Base-by-base conservation (phyloP, 805 yeast species). In the Pichia occidentalis region DNA sequence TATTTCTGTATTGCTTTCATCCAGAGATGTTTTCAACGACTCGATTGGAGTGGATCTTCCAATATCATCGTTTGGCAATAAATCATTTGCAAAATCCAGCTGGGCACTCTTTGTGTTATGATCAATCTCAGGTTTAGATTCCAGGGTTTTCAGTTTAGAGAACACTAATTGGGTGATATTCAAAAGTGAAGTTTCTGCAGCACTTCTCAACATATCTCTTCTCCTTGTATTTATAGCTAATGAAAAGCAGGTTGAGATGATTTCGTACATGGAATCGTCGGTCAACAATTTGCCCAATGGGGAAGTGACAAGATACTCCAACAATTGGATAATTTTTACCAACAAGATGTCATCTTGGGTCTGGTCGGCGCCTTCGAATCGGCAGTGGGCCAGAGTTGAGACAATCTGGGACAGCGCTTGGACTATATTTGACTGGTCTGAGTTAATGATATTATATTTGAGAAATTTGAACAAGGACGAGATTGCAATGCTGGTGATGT, bases 281-380 rank as follows among this genome's bases (percentile, higher is more conserved):
- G 90, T 75, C 29, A 90, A 62, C n/a, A 75, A 52, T 20, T 67
- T 69, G 18, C 90, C 81, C 31, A 79, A 64, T 1, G 71, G 70
- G n/a, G 88, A 75, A 16, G 70, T 66, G 12, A 87, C 69, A 12
- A 88, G 69, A 17, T 63, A 57, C 48, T 86, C 90, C 49, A 90
- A 65, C 19, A 90, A 64, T 30, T 81, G 68, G 45, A 92, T 72
- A 16, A 92, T 95, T 53, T 85, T 85, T 36, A 90, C 68, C 32
- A 92, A 64, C 3, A 92, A 90, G 0, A 94, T 84, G 56, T 92
- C 98, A 61, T 92, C 97, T 29, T 85, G 81, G 24, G 81, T 73
- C 56, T 86, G 95, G 54, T 88, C 96, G 0, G 92, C 82, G 2
- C 95, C 95, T 64, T 92, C 97, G 56, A 92, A 92, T 32, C 95